Percentiles rank a stretch among this genome's conserved stretches.
Conservation (phyloP, 1,139 yeast genomes). For the Wickerhamomyces sp. region DNA sequence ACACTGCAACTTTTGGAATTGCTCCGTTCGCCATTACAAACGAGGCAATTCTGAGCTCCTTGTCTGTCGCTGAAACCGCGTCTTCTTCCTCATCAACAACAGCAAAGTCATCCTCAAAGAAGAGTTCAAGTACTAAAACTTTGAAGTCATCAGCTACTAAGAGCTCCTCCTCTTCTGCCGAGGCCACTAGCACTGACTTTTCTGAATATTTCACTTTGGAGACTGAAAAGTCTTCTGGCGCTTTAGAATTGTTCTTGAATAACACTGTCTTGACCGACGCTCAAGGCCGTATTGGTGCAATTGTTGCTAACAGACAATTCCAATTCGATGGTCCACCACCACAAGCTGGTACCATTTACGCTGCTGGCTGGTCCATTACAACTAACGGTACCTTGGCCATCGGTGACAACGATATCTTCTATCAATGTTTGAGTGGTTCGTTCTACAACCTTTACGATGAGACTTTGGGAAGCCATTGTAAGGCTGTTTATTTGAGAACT, state of each 20-base stretch:
- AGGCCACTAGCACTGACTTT: neutral
- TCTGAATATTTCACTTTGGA: neutral
- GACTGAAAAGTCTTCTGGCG: neutral
- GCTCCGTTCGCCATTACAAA: conserved; percentile 26
- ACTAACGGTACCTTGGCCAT: conserved; percentile 61
- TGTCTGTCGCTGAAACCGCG: conserved; percentile 25
- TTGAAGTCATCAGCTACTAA: conserved; percentile 29
- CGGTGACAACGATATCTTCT: conserved; percentile 59
- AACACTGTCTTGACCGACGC: conserved; percentile 51
- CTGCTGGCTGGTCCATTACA: conserved; percentile 75
- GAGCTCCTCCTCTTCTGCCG: neutral
- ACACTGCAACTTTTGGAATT: neutral
- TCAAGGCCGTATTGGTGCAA: conserved; percentile 68
- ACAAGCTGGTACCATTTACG: conserved; percentile 80
- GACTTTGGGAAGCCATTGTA: conserved; percentile 59
- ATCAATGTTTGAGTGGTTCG: conserved; percentile 71
- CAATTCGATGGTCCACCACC: conserved; percentile 88
- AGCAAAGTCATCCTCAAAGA: conserved; percentile 25
- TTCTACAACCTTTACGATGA: conserved; percentile 78
- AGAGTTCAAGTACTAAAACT: no score
- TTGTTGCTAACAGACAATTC: conserved; percentile 80
- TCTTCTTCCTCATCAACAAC: conserved; percentile 29
- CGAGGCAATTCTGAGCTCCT: neutral
- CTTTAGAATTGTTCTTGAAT: conserved; percentile 24
- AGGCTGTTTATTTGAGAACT: conserved; percentile 52